phyloP scores from a whole-genome alignment of 495 filamentous ascomycete genomes.

The Amphirosellinia nigrospora region DNA sequence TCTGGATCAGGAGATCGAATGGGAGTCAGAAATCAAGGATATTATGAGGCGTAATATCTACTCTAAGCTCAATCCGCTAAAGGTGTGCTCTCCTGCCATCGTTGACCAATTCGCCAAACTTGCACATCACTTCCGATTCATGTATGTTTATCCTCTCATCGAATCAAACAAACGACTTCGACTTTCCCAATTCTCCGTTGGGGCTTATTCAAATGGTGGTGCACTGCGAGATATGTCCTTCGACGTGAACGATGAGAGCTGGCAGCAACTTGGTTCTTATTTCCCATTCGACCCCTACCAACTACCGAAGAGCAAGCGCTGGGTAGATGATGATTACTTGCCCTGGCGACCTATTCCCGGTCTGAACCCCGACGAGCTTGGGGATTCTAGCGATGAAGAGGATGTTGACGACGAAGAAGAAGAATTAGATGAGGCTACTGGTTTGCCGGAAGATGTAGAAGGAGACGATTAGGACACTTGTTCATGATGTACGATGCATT shows the following conservation, averaged over 20 bases:
- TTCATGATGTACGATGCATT: conserved; percentile 27
- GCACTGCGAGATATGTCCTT: conserved; percentile 69
- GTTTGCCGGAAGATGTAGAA: conserved; percentile 52
- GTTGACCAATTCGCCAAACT: conserved; percentile 90
- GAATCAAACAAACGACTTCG: conserved; percentile 88
- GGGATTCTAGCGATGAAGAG: conserved; percentile 57
- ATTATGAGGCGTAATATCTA: conserved; percentile 75
- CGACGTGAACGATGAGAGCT: conserved; percentile 67
- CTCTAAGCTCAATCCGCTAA: conserved; percentile 90
- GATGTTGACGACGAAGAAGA: conserved; percentile 57
- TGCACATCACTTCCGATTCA: conserved; percentile 78
- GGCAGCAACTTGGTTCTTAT: conserved; percentile 83
- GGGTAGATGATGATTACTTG: conserved; percentile 85
- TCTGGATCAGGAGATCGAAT: conserved; percentile 68
- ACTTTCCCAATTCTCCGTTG: conserved; percentile 63
- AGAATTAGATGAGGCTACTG: conserved; percentile 57
- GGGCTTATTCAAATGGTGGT: conserved; percentile 52
- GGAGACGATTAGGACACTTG: conserved; percentile 36
- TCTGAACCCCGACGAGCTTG: conserved; percentile 56
- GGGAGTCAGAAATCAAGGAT: conserved; percentile 75
- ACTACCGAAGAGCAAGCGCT: conserved; percentile 79
- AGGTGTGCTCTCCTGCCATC: conserved; percentile 92
- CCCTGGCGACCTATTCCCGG: conserved; percentile 82
- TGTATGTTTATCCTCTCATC: conserved; percentile 85
- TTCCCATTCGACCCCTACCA: conserved; percentile 98